A percentile compares a stretch with the other conserved stretches of the same genome.
These are phyloP conservation scores for Corylus avellana DNA, from an alignment of 306 rosid genomes.

Conservation along the genomic window DNA sequence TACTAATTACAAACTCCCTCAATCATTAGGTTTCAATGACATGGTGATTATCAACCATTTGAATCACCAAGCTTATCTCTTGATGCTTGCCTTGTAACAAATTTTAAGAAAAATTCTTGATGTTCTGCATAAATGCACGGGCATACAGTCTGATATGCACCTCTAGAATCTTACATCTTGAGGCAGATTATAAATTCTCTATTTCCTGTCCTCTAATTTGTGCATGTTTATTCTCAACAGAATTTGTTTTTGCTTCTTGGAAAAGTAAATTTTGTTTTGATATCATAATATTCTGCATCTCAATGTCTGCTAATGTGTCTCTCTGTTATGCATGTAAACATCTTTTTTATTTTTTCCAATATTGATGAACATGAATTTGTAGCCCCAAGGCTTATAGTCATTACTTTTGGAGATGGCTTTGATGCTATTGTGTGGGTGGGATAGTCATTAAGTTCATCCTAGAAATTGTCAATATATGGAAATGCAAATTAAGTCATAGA, in stretches of 20 bases:
- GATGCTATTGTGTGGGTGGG: background rate
- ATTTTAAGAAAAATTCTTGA: background rate
- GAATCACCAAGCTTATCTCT: background rate
- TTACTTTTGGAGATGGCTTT: background rate
- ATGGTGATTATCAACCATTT: background rate
- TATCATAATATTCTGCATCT: background rate
- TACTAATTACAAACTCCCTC: background rate
- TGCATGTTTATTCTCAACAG: background rate
- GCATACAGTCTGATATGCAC: background rate
- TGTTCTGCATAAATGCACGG: background rate
- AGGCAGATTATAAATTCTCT: background rate
- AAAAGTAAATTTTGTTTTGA: background rate
- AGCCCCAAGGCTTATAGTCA: background rate
- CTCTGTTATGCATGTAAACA: background rate
- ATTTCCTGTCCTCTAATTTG: background rate
- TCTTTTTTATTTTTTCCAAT: background rate
- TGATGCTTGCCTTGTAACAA: background rate
- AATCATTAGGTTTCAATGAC: background rate
- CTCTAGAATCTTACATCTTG: background rate
- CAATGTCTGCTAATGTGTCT: background rate
- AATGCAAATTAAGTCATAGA: background rate
- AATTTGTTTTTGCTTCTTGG: background rate
- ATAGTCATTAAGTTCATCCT: too few relatives aligned
- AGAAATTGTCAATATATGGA: background rate
- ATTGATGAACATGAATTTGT: background rate